These are phyloP conservation scores for Leptographium wingfieldii DNA, from an alignment of 2,329 filamentous ascomycete species.

Conservation along the genomic window DNA sequence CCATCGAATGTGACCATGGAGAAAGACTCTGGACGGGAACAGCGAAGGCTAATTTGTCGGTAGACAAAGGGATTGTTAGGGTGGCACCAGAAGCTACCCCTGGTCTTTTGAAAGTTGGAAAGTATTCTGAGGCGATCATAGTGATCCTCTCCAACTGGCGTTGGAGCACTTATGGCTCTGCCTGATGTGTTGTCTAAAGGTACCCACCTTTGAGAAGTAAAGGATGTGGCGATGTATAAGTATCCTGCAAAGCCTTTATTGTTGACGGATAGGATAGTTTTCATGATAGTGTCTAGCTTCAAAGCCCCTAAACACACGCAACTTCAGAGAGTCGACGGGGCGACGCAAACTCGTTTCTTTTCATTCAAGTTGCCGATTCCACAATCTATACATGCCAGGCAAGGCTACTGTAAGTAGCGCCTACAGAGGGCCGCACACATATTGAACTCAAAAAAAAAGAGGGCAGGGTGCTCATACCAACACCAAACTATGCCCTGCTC, in stretches of 20 bases:
- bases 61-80: conserved; percentile 12
- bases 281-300: not conserved
- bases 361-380: not conserved
- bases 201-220: conserved; percentile 4
- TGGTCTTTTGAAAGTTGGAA: not conserved
- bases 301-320: not conserved
- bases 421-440: not conserved
- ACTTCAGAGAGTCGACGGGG: not conserved
- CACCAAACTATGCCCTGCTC: not conserved
- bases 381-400: not conserved
- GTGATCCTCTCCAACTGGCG: not conserved
- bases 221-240: conserved; percentile 5
- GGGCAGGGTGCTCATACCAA: not conserved
- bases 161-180: not conserved
- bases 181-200: conserved; percentile 8
- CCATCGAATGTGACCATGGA: conserved; percentile 14
- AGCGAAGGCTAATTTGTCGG: conserved; percentile 17
- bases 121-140: conserved; percentile 3
- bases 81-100: conserved; percentile 6
- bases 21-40: conserved; percentile 11
- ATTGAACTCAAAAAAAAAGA: not conserved
- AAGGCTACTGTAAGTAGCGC: conserved; percentile 1
- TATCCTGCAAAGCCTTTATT: conserved; percentile 1
- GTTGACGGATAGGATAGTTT: not conserved
- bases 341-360: not conserved